Base-by-base conservation (phyloP, 305 asterid genomes). In the Petunia hybrid region DNA sequence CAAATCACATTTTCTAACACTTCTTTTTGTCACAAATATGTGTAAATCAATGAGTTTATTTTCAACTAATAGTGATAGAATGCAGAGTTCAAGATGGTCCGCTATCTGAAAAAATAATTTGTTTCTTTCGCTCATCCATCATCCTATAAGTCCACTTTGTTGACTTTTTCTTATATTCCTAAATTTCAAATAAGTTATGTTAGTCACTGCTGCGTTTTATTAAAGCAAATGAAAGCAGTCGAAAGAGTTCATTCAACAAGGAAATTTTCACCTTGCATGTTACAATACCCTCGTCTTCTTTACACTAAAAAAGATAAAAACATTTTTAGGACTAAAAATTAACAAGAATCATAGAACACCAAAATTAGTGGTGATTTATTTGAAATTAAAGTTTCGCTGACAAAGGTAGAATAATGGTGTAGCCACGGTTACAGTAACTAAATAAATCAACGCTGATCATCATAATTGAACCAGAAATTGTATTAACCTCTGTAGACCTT, bases 151-250 rank as follows among this genome's bases (percentile, higher is more conserved):
- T 59, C 16, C 64, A 14, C 13, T 8, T 56, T 4, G 53, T 2
- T 53, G 8, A 56, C 62, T 56, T 14, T 1, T 56, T 53, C 57
- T 53, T 9, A 13, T 53, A 56, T 56, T 14, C 61, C 22, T 59
- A 59, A 5, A 16, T 36, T 16, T 59, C 38, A 22, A 73, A 73
- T 35, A 40, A 71, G 45, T 48, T 35, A 51, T 48, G 62, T 62
- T 43, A 57, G 76, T 69, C 2, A n/a, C 76, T 69, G 76, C 56
- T 8, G 16, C 2, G 57, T 14, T 42, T n/a, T n/a, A 8, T 16
- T 42, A 68, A 56, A 68, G 7, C 76, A 68, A 16, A 68, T 42
- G 76, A 68, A 68, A 43, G 2, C 39, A 45, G 62, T 71, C 78
- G 48, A 71, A 31, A 48, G 62, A 48, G 45, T 48, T 35, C 31